Conservation (phyloP, 768 basidiomycete species). For the Daedaleopsis sinensis region DNA sequence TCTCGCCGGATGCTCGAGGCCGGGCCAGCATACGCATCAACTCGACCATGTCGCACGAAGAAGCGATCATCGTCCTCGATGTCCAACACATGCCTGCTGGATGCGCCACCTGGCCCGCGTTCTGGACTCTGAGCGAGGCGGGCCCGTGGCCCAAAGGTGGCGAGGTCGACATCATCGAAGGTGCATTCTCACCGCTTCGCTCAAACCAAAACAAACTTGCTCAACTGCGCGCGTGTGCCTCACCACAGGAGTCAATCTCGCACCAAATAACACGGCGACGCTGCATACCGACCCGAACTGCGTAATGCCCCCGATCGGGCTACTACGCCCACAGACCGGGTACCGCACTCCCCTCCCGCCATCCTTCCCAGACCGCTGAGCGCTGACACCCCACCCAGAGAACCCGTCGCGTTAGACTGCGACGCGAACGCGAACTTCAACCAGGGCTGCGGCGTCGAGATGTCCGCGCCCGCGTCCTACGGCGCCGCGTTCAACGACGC, state of each 20-base stretch:
- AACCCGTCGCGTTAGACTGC: conserved; percentile 47
- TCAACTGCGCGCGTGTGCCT: not conserved
- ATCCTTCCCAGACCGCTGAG: not conserved
- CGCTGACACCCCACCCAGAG: conserved; percentile 31
- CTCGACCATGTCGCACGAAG: conserved; percentile 45
- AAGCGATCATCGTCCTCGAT: conserved; percentile 53
- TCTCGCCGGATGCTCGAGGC: conserved; percentile 45
- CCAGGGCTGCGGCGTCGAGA: conserved; percentile 60
- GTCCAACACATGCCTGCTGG: conserved; percentile 61
- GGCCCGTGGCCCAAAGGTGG: conserved; percentile 62
- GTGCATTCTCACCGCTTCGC: conserved; percentile 25
- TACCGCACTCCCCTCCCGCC: conserved; percentile 30
- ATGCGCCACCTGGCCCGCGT: conserved; percentile 63
- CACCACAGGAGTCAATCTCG: conserved; percentile 47
- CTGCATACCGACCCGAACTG: conserved; percentile 56
- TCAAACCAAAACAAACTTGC: not conserved
- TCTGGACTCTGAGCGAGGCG: conserved; percentile 52
- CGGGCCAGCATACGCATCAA: conserved; percentile 57
- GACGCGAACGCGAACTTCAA: conserved; percentile 54
- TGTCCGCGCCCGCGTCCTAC: conserved; percentile 43
- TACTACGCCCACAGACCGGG: conserved; percentile 43
- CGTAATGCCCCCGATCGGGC: conserved; percentile 41
- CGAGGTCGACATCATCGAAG: conserved; percentile 64
- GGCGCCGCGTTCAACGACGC: conserved; percentile 50
- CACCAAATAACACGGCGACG: conserved; percentile 47